Evolutionary conservation across 148 eudicot genomes (phyloP).

Genomic region (Drosera capensis): DNA sequence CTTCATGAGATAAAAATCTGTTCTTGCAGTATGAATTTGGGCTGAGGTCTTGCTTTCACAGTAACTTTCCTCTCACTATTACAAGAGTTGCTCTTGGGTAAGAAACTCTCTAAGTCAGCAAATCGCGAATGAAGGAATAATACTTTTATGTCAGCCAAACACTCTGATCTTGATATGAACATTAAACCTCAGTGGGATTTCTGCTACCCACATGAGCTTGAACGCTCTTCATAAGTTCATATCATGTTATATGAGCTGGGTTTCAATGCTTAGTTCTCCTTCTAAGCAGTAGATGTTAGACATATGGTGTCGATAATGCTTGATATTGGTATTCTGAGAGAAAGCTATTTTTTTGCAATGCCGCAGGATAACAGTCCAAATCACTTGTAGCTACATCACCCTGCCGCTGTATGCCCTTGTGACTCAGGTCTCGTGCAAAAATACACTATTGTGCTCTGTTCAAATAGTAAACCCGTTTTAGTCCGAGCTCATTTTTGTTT

Average conservation of each 20-base stretch:
- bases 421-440: constrained; percentile 49
- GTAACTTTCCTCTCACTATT: constrained; percentile 20
- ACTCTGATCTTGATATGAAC: no score
- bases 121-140: background rate
- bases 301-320: background rate
- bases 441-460: background rate
- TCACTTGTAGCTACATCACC: constrained; percentile 77
- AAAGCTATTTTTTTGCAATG: background rate
- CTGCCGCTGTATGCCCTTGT: constrained; percentile 85
- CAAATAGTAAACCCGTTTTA: background rate
- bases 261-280: no score
- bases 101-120: constrained; percentile 10
- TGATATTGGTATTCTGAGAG: background rate
- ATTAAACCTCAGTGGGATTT: no score
- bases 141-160: background rate
- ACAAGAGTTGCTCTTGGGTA: constrained; percentile 58
- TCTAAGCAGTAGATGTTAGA: no score
- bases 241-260: no score
- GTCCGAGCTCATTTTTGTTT: background rate
- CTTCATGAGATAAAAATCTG: background rate
- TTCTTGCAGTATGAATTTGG: constrained; percentile 81
- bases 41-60: constrained; percentile 51
- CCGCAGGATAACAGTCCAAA: constrained; percentile 43
- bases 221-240: no score
- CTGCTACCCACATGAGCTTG: no score